Evolutionary conservation across 2,329 filamentous ascomycete species (phyloP).

Genomic region (Clonostachys solani): DNA sequence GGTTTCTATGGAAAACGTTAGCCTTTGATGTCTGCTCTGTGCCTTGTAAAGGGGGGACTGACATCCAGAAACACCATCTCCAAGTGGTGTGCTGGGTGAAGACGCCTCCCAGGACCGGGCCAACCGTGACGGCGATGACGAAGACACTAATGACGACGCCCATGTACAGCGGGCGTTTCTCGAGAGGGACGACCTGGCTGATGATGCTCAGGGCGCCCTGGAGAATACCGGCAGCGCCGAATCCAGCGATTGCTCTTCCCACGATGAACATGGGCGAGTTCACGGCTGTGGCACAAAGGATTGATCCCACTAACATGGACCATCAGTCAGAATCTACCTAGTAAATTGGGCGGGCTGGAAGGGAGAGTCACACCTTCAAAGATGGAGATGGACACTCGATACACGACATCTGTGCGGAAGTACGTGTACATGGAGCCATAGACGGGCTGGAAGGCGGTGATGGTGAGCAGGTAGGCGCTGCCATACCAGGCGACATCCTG

Average conservation of each 20-base stretch:
- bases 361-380: conserved; percentile 22
- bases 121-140: conserved; percentile 9
- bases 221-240: conserved; percentile 8
- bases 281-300: conserved; percentile 38
- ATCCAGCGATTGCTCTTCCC: conserved; percentile 46
- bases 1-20: conserved; percentile 32
- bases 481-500: conserved; percentile 35
- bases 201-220: conserved; percentile 11
- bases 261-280: conserved; percentile 43
- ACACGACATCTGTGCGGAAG: conserved; percentile 41
- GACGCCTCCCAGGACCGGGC: conserved; percentile 44
- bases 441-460: conserved; percentile 41
- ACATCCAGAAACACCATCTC: conserved; percentile 42
- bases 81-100: conserved; percentile 45
- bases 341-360: neutral
- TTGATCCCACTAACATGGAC: conserved; percentile 27
- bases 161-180: conserved; percentile 38
- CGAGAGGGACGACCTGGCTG: conserved; percentile 36
- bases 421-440: conserved; percentile 45
- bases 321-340: neutral
- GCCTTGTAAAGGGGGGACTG: no score
- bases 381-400: conserved; percentile 34
- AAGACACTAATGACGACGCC: neutral
- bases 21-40: no score
- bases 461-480: conserved; percentile 40